phyloP scores from a whole-genome alignment of 805 yeast species.

The Saccharomyces jurei region DNA sequence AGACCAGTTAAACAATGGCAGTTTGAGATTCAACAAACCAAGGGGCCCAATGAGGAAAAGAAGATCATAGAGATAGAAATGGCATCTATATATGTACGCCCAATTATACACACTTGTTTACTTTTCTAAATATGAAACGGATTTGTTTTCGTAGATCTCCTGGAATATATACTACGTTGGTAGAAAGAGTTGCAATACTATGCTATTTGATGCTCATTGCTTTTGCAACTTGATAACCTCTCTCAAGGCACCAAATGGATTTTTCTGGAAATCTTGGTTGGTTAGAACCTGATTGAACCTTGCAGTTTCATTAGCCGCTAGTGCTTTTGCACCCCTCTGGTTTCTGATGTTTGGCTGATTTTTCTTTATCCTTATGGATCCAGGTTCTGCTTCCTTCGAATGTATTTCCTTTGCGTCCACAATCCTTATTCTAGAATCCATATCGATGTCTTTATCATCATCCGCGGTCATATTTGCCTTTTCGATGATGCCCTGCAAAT shows the following conservation, averaged over 20 bases:
- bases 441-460: slow-evolving; percentile 10
- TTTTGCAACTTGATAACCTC: slow-evolving; percentile 42
- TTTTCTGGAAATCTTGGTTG: slow-evolving; percentile 44
- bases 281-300: slow-evolving; percentile 52
- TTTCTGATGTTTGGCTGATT: slow-evolving; percentile 51
- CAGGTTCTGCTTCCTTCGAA: slow-evolving; percentile 9
- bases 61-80: slow-evolving; percentile 4
- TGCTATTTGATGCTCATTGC: slow-evolving; percentile 2
- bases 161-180: neutral
- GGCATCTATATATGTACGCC: neutral
- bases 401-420: slow-evolving; percentile 1
- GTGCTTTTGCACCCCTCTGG: slow-evolving; percentile 43
- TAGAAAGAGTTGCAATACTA: neutral
- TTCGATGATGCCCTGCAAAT: slow-evolving; percentile 14
- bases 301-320: slow-evolving; percentile 50
- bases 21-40: slow-evolving; percentile 46
- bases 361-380: slow-evolving; percentile 18
- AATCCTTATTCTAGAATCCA: slow-evolving; percentile 5
- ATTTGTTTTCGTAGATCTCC: neutral
- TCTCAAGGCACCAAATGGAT: slow-evolving; percentile 60
- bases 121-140: neutral
- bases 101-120: neutral
- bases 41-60: slow-evolving; percentile 59
- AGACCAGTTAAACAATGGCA: slow-evolving; percentile 3
- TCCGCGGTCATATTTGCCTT: slow-evolving; percentile 8